phyloP scores from a whole-genome alignment of 768 basidiomycete genomes.

The Lactarius evosmus region DNA sequence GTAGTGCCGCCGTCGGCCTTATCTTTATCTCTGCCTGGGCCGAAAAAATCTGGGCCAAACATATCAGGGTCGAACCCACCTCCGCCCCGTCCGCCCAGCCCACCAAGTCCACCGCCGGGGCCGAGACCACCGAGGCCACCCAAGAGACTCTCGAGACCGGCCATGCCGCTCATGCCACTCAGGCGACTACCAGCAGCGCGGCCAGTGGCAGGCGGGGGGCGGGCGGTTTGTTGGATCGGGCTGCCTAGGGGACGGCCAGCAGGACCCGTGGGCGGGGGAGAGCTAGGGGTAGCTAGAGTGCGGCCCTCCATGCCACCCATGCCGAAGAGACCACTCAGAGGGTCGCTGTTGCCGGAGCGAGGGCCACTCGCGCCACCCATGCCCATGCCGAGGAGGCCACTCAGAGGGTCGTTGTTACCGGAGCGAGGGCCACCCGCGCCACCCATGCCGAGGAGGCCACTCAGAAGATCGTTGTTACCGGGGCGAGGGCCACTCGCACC shows the following conservation, averaged over 20 bases:
- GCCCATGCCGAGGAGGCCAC: no score
- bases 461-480: background rate
- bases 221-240: background rate
- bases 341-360: background rate
- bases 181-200: slow-evolving; percentile 2
- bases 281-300: background rate
- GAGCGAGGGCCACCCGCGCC: background rate
- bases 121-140: background rate
- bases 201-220: background rate
- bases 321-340: background rate
- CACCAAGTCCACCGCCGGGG: background rate
- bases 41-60: background rate
- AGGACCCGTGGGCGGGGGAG: background rate
- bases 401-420: no score
- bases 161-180: background rate
- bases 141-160: background rate
- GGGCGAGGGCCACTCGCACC: background rate
- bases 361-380: background rate
- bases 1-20: background rate
- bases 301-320: background rate
- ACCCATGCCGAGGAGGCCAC: background rate
- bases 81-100: background rate
- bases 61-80: background rate
- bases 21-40: background rate
- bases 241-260: background rate